Evolutionary conservation across 164 flowering plant species (phyloP), one percentile per base, ranked within the genome.

Genomic region (Annona cherimola): DNA sequence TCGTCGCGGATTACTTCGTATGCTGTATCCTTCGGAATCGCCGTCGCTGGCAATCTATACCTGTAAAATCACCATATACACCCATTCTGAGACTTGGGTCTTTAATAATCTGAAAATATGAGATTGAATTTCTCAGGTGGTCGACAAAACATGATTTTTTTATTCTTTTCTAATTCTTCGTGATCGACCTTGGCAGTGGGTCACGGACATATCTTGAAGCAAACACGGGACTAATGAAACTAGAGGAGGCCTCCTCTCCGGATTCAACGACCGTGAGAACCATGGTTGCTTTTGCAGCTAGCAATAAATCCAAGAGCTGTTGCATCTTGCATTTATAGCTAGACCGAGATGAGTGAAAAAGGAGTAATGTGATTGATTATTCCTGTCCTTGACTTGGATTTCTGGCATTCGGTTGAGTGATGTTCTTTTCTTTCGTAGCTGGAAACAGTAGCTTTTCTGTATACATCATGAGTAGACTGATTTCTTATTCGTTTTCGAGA

Each of bases 1-100:
- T 80, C 82, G 45, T 80, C 82, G 19, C 66, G 67, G 35, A 80
- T 80, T 42, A 77, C 67, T 74, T 80, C 76, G 45, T 80, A 80
- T 4, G 80, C 82, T 59, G 76, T 80, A 42, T 80, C 82, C 68
- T 80, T 80, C 7, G 78, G 76, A 11, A 72, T 75, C 59, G 80
- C 57, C 1, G 9, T 75, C 71, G 77, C 82, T 14, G 72, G 69
- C 76, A 80, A 63, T 67, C 45, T 71, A 61, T 61, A 80, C 41
- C 80, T 80, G 73, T 1, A 57, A 26, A 41, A 5, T 26, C 35
- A 26, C 3, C 64, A 45, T 9, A 14, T 63, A 4, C 43, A 1
- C 6, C 60, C 2, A 45, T 59, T 45, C 9, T 16, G 14, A 50
- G 9, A 50, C 57, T 8, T 5, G 57, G 35, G 35, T 26, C 35